phyloP scores from a whole-genome alignment of 2,329 filamentous ascomycete species.

The Didymella keratinophila region DNA sequence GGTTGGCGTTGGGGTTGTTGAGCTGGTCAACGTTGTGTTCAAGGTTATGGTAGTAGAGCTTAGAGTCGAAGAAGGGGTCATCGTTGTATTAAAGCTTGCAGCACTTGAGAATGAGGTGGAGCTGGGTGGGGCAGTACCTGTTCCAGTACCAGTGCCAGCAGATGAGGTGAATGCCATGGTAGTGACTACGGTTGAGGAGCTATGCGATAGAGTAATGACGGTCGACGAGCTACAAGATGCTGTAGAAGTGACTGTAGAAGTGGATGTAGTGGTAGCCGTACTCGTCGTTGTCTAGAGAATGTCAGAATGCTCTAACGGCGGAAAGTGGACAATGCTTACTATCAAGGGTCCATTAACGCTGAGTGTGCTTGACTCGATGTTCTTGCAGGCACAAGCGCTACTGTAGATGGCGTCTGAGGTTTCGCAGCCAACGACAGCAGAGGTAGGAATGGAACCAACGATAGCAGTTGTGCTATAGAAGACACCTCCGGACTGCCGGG shows the following conservation, averaged over 20 bases:
- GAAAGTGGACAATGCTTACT: slow-evolving; percentile 25
- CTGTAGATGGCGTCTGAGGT: slow-evolving; percentile 24
- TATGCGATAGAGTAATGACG: slow-evolving; percentile 20
- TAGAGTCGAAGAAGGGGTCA: background rate
- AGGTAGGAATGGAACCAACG: slow-evolving; percentile 33
- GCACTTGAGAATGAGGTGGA: background rate
- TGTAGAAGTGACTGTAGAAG: slow-evolving; percentile 2
- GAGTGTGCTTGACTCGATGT: slow-evolving; percentile 25
- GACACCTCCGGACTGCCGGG: background rate
- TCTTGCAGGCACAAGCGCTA: slow-evolving; percentile 40
- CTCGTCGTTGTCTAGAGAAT: slow-evolving; percentile 21
- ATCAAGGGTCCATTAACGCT: slow-evolving; percentile 24
- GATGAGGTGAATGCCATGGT: slow-evolving; percentile 1
- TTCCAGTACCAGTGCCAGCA: slow-evolving; percentile 11
- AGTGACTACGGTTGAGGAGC: slow-evolving; percentile 17
- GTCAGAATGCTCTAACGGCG: slow-evolving; percentile 9
- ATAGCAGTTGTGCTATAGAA: slow-evolving; percentile 24
- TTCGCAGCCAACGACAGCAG: slow-evolving; percentile 22
- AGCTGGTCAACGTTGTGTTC: slow-evolving; percentile 1
- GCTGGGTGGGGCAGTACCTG: background rate
- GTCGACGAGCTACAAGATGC: slow-evolving; percentile 20
- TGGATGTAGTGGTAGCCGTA: slow-evolving; percentile 15
- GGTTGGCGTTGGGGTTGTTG: slow-evolving; percentile 11
- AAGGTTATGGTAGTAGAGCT: background rate
- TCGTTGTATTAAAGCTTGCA: background rate